Evolutionary conservation across 2,329 filamentous ascomycete genomes (phyloP).

Genomic region (Fusarium hainanense): DNA sequence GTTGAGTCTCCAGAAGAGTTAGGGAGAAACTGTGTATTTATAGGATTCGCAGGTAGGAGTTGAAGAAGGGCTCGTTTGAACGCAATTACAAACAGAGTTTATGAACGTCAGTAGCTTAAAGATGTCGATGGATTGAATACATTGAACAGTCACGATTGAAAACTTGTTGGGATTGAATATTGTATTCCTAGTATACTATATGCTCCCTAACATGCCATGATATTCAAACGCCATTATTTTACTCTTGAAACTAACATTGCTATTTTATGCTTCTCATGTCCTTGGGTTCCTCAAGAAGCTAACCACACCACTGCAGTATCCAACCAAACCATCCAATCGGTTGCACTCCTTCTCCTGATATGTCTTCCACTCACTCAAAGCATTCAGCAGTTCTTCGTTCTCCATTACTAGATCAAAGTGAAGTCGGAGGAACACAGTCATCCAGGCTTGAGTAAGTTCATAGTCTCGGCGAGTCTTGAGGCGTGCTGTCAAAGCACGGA

Average conservation of each 20-base stretch:
- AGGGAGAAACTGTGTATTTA: conserved; percentile 23
- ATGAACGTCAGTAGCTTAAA: conserved; percentile 25
- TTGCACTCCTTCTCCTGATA: conserved; percentile 78
- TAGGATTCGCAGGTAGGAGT: conserved; percentile 25
- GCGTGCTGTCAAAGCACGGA: conserved; percentile 79
- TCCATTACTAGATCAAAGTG: conserved; percentile 71
- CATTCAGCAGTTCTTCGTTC: conserved; percentile 64
- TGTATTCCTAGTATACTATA: conserved; percentile 23
- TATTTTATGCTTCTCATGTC: conserved; percentile 52
- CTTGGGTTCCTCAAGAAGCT: conserved; percentile 77
- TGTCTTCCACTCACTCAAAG: conserved; percentile 75
- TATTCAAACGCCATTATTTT: conserved; percentile 23
- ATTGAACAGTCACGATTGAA: not conserved
- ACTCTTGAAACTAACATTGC: not conserved
- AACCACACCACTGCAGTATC: conserved; percentile 88
- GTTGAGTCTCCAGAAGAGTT: conserved; percentile 18
- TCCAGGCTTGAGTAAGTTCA: conserved; percentile 96
- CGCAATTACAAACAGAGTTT: conserved; percentile 16
- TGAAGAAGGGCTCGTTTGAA: conserved; percentile 20
- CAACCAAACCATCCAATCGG: conserved; percentile 79
- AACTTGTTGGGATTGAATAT: conserved; percentile 7
- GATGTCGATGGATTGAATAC: conserved; percentile 25
- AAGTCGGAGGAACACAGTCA: conserved; percentile 89
- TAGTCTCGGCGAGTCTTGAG: conserved; percentile 81
- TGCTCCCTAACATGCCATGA: conserved; percentile 22